Evolutionary conservation across 1,139 yeast genomes (phyloP).

Genomic region (Keqinozyma sinolaborantium): DNA sequence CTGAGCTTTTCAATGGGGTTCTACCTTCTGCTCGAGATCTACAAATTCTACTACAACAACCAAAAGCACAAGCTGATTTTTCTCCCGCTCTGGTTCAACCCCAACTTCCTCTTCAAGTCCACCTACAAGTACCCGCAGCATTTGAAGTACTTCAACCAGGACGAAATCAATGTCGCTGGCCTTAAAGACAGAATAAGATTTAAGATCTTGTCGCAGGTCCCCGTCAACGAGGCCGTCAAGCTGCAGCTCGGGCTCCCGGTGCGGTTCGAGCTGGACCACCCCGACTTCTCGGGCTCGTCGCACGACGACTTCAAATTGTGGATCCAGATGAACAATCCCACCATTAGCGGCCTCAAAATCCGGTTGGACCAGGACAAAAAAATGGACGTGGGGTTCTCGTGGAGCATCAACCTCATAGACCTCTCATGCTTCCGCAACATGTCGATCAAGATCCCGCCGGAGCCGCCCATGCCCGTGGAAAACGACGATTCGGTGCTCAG

Average conservation of each 20-base stretch:
- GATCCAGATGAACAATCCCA: conserved; percentile 10
- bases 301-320: conserved; percentile 3
- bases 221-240: conserved; percentile 3
- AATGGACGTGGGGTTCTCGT: conserved; percentile 6
- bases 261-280: neutral
- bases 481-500: neutral
- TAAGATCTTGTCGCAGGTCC: conserved; percentile 6
- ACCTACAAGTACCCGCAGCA: conserved; percentile 3
- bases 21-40: conserved; percentile 10
- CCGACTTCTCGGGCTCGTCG: neutral
- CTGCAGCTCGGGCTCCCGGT: neutral
- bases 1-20: conserved; percentile 12
- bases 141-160: conserved; percentile 3
- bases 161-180: conserved; percentile 2
- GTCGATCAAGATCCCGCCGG: neutral
- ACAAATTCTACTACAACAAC: conserved; percentile 8
- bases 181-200: conserved; percentile 10
- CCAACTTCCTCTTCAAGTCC: conserved; percentile 8
- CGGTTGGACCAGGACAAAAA: conserved; percentile 1
- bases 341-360: conserved; percentile 9
- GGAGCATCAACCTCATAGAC: conserved; percentile 12
- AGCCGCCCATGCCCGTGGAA: neutral
- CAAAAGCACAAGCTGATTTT: conserved; percentile 9
- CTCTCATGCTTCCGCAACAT: conserved; percentile 2
- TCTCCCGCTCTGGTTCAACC: conserved; percentile 12